Evolutionary conservation across 768 basidiomycete genomes (phyloP), one percentile per base, ranked within the genome.

Genomic region (Phaffia australis): DNA sequence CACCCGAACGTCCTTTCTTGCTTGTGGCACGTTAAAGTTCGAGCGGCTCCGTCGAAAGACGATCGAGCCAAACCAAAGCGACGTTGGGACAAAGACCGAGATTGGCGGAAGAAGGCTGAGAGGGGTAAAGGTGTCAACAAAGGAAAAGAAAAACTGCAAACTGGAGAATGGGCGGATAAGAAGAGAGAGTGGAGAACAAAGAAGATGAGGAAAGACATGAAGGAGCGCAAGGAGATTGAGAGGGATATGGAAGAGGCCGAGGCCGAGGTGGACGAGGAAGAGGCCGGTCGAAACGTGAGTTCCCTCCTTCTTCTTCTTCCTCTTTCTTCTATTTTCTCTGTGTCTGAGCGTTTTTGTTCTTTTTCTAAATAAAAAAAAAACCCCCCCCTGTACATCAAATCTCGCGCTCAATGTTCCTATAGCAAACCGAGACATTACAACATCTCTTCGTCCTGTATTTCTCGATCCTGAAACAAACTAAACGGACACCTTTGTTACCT

Each of bases 341-440:
- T 9, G 19, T 32, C 27, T 64, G 18, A n/a, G 14, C 47, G 47
- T 68, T 14, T 51, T 60, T 5, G 49, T 49, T 58, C 6, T 29
- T 21, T 19, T 51, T 56, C 32, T 25, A 71, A 64, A 64, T 55
- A 15, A 1, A 5, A 58, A 30, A 21, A 21, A 21, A 59, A 16
- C 60, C 51, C 48, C n/a, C 19, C 42, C 57, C 47, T 8, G 56
- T 7, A 21, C 21, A n/a, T 60, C 16, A 42, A 42, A 42, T 42
- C 35, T 42, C 6, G 35, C 35, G 35, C 11, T 42, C 35, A 11
- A 42, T 42, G 35, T 42, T 42, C 35, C 16, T 47, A 60, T 72
- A 95, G 92, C 93, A 95, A 81, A 98, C 93, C 23, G 95, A 99
- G 80, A 97, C 94, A 60, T 81, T 99, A 71, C 98, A 99, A 76